Conservation (phyloP, 129 eudicot genomes). For the Centrapalus pauciflorus region DNA sequence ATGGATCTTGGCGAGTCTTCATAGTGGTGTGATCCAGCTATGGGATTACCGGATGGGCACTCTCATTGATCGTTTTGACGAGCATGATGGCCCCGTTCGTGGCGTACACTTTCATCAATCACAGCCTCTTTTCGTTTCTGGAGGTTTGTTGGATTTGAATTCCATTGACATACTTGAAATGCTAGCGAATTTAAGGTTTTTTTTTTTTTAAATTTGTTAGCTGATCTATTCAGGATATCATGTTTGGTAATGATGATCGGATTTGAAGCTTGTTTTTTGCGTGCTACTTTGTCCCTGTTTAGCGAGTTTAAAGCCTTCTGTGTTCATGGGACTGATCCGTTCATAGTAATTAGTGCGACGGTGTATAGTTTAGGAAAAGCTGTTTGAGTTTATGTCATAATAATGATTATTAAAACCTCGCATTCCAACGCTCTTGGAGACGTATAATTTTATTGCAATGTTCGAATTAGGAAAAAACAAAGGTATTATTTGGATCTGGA, state of each 20-base stretch:
- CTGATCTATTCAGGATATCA: constrained; percentile 2
- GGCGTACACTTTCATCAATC: constrained; percentile 86
- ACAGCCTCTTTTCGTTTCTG: constrained; percentile 82
- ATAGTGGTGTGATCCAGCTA: constrained; percentile 42
- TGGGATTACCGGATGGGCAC: constrained; percentile 82
- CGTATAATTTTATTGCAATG: background rate
- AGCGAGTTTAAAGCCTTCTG: background rate
- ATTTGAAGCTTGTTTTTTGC: constrained; percentile 4
- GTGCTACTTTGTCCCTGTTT: background rate
- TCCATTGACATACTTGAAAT: background rate
- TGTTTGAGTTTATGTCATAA: constrained; percentile 5
- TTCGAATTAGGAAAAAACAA: background rate
- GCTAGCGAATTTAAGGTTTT: constrained; percentile 2
- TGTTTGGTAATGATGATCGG: background rate
- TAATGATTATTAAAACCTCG: constrained; percentile 10
- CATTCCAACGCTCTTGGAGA: background rate
- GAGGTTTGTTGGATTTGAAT: constrained; percentile 42
- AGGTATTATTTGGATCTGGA: constrained; percentile 8
- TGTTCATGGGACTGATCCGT: constrained; percentile 1
- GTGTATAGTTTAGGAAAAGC: background rate
- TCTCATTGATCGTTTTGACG: constrained; percentile 73
- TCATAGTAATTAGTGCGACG: background rate
- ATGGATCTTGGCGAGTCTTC: constrained; percentile 42
- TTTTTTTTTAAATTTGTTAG: background rate
- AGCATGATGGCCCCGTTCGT: constrained; percentile 86